Conservation (phyloP, 805 yeast genomes). For the Schizosaccharomyces cryophilus region DNA sequence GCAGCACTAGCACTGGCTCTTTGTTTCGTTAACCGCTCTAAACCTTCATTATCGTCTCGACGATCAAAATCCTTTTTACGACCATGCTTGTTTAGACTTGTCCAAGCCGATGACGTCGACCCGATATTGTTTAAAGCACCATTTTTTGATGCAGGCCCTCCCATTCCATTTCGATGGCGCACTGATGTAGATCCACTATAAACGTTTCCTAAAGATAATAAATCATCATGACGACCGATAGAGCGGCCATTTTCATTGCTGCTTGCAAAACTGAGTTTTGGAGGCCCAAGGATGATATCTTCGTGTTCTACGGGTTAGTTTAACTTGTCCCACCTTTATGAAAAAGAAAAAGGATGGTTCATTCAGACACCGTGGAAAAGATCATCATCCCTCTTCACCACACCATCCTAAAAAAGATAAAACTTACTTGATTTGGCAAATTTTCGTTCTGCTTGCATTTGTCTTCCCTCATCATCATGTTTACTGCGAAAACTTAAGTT, state of each 20-base stretch:
- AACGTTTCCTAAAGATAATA: background rate
- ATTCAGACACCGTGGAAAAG: no score
- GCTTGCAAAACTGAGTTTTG: conserved; percentile 2
- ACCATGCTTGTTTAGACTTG: background rate
- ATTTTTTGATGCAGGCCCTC: background rate
- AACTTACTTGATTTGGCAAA: background rate
- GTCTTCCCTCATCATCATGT: background rate
- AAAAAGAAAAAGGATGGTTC: background rate
- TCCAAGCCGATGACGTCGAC: background rate
- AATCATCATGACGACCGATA: background rate
- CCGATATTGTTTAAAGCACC: background rate
- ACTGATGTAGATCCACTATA: background rate
- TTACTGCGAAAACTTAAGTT: background rate
- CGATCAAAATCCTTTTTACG: background rate
- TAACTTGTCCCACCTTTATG: background rate
- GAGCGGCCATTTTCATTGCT: background rate
- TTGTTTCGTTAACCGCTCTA: background rate
- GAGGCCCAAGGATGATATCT: conserved; percentile 2
- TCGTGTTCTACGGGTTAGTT: background rate
- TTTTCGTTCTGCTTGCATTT: background rate
- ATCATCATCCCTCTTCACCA: background rate
- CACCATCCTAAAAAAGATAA: background rate
- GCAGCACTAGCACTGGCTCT: background rate
- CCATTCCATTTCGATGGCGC: background rate
- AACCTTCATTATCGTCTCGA: background rate